Evolutionary conservation across 345 rosid species (phyloP), one percentile per base, ranked within the genome.

Genomic region (Conringia planisiliqua): DNA sequence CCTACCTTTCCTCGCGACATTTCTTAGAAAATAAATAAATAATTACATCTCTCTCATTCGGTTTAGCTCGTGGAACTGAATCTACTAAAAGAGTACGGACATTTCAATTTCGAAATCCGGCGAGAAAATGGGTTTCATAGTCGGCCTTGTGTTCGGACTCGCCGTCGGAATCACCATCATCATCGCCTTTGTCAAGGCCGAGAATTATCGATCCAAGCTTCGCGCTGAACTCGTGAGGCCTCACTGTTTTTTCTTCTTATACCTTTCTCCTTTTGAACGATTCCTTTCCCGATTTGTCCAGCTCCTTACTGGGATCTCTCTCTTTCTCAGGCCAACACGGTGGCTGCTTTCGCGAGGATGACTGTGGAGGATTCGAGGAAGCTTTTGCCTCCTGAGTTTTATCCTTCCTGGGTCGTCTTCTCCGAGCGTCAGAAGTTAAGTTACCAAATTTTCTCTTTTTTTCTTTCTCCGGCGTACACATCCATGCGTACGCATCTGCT

Each of bases 371-470:
- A 96, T 87, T 89, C 99, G 2, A 85, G 91, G 75, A 90, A 90
- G 87, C 85, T 96, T 73, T 83, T 96, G 82, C 89, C 98, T 43
- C 58, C 86, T 50, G 87, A 96, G 35, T 81, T 72, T 36, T 96
- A 96, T 71, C 99, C 99, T 74, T 80, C 98, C 17, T 96, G 99
- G 99, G 93, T 96, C 61, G 96, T 89, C 78, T 96, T 96, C 87
- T 86, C 98, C 18, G 90, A 88, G 83, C 87, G 86, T 52, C 99
- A 96, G 91, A 96, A 92, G 97, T 77, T 87, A 76, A 80, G 83
- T 74, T 71, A 52, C 38, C 7, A 26, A 26, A 11, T 2, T 55
- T 65, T 67, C 24, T 26, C 47, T 6, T 9, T 6, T 40, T 51
- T 3, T 5, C 6, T 12, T 6, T 24, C 4, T 10, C 7, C 2